Evolutionary conservation across 495 filamentous ascomycete genomes (phyloP).

Genomic region (Podospora anserina): DNA sequence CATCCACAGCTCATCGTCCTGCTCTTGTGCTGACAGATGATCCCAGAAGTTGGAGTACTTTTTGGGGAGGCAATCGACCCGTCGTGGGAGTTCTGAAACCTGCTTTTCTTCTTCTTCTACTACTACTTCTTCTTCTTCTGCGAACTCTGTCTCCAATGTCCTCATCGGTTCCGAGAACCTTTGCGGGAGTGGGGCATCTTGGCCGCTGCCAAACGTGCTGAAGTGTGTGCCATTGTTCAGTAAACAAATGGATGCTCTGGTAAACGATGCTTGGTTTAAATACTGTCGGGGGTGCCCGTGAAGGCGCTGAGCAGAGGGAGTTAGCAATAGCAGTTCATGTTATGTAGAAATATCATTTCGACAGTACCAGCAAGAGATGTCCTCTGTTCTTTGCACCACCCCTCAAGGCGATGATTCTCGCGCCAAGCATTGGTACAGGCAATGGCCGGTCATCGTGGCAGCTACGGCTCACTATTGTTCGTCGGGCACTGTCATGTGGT

Average conservation of each 20-base stretch:
- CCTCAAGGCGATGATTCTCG: slow-evolving; percentile 25
- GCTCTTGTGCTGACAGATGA: neutral
- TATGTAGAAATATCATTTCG: neutral
- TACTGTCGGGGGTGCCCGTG: neutral
- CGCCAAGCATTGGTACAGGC: slow-evolving; percentile 28
- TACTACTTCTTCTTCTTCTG: neutral
- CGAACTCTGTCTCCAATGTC: neutral
- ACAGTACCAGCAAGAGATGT: slow-evolving; percentile 1
- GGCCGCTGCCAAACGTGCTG: neutral
- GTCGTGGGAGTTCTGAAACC: neutral
- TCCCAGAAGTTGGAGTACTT: neutral
- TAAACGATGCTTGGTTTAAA: neutral
- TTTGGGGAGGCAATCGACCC: neutral
- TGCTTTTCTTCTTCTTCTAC: neutral
- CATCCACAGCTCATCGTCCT: neutral
- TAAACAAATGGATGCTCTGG: neutral
- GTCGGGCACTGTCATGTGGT: neutral
- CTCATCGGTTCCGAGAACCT: neutral
- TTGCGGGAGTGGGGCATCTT: neutral
- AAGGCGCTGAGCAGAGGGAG: neutral
- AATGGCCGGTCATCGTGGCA: slow-evolving; percentile 27
- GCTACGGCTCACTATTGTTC: neutral
- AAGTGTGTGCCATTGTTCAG: neutral
- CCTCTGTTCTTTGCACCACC: slow-evolving; percentile 17
- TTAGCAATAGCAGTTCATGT: neutral